A percentile compares a stretch with the other conserved stretches of the same genome.
Evolutionary conservation across 768 basidiomycete species (phyloP).

Genomic region (Lepiota subincarnata): DNA sequence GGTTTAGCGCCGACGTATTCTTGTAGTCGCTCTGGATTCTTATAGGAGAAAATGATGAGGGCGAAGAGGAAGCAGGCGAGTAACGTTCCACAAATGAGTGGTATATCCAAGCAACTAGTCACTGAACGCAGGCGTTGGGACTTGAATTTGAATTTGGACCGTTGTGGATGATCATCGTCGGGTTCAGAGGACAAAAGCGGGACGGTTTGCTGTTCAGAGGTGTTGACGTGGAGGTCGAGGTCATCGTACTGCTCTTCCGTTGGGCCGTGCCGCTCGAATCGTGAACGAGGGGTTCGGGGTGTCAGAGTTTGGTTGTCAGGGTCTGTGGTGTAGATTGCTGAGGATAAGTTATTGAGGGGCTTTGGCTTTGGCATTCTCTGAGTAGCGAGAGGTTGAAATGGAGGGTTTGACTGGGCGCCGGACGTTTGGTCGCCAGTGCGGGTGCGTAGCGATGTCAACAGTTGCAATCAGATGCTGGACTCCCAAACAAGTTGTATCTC

Average conservation of each 20-base stretch:
- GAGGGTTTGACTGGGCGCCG: not conserved
- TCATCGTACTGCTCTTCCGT: slow-evolving; percentile 46
- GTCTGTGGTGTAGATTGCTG: slow-evolving; percentile 26
- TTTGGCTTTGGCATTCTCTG: slow-evolving; percentile 34
- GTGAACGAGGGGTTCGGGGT: slow-evolving; percentile 61
- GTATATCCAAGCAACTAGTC: not conserved
- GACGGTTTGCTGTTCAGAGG: slow-evolving; percentile 36
- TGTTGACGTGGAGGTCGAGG: slow-evolving; percentile 31
- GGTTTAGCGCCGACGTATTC: slow-evolving; percentile 36
- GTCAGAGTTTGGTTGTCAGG: slow-evolving; percentile 37
- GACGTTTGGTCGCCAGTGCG: not conserved
- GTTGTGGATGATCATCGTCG: slow-evolving; percentile 16
- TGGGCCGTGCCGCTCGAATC: slow-evolving; percentile 51
- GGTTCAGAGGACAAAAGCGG: slow-evolving; percentile 47
- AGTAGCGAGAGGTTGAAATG: not conserved
- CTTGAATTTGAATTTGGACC: not conserved
- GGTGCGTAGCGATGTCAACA: slow-evolving; percentile 3
- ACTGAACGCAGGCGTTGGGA: slow-evolving; percentile 1
- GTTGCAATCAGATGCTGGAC: not conserved
- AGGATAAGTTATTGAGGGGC: slow-evolving; percentile 33
- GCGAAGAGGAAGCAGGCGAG: slow-evolving; percentile 35
- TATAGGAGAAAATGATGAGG: slow-evolving; percentile 46
- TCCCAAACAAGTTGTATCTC: not conserved
- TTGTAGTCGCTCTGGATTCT: slow-evolving; percentile 43
- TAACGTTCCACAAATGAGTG: slow-evolving; percentile 8